Percentiles rank a stretch among this genome's conserved stretches.
Evolutionary conservation across 768 basidiomycete species (phyloP).

Genomic region (Exsudoporus frostii): DNA sequence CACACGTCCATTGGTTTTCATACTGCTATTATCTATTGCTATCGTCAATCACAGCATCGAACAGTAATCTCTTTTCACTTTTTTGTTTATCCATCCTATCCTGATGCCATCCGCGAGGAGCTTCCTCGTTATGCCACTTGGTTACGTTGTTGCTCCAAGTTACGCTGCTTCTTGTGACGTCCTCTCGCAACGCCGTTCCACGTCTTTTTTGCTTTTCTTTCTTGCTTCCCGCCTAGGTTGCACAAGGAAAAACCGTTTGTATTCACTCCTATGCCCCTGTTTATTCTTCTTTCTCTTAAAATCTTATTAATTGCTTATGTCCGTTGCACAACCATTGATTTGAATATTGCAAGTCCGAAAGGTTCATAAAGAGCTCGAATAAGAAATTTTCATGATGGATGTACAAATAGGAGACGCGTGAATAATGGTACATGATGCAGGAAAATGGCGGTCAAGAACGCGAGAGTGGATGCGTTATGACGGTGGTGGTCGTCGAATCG

Average conservation of each 20-base stretch:
- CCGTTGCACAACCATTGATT: background rate
- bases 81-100: background rate
- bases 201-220: background rate
- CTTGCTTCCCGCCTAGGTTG: constrained; percentile 2
- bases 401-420: background rate
- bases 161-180: constrained; percentile 21
- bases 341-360: background rate
- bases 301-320: constrained; percentile 19
- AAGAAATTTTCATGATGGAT: background rate
- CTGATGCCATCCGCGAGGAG: constrained; percentile 19
- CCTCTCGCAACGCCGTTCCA: constrained; percentile 11
- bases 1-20: constrained; percentile 29
- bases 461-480: background rate
- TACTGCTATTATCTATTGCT: constrained; percentile 35
- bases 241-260: background rate
- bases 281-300: constrained; percentile 5
- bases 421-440: constrained; percentile 23
- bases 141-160: constrained; percentile 14
- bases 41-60: constrained; percentile 24
- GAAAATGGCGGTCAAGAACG: background rate
- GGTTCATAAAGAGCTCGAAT: background rate
- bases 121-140: background rate
- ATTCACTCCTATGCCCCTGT: background rate
- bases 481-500: constrained; percentile 32
- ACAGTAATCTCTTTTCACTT: constrained; percentile 3